Evolutionary conservation across 2,329 filamentous ascomycete species (phyloP).

Genomic region (Acephala macrosclerotiorum): DNA sequence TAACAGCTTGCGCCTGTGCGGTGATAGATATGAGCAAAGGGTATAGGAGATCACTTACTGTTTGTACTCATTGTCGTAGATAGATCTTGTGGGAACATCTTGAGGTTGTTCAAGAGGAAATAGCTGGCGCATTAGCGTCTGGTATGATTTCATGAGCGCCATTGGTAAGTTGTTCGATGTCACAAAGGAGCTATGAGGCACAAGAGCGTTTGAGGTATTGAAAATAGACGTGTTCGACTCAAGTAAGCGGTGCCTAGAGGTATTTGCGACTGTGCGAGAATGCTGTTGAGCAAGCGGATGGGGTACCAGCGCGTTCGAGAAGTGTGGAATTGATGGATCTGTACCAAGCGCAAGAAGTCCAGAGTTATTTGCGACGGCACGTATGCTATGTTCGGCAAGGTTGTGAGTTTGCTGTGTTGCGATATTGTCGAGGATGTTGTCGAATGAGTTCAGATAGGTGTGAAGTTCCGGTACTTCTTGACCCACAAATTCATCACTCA

Average conservation of each 20-base stretch:
- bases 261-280: background rate
- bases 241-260: background rate
- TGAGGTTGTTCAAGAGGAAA: background rate
- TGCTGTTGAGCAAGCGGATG: background rate
- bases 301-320: background rate
- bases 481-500: conserved; percentile 36
- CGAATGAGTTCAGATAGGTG: conserved; percentile 38
- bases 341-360: background rate
- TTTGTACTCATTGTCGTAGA: conserved; percentile 19
- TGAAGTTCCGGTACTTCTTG: conserved; percentile 31
- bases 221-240: background rate
- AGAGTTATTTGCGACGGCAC: background rate
- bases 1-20: too few relatives aligned
- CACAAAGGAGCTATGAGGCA: background rate
- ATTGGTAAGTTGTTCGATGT: background rate
- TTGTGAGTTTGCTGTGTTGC: conserved; percentile 25
- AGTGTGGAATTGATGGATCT: background rate
- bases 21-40: background rate
- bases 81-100: conserved; percentile 2
- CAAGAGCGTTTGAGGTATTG: background rate
- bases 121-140: background rate
- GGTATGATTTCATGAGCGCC: background rate
- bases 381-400: background rate
- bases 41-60: conserved; percentile 15
- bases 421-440: conserved; percentile 36